These are phyloP conservation scores for Podaxis pistillaris DNA, from an alignment of 768 basidiomycete species.

Conservation along the genomic window DNA sequence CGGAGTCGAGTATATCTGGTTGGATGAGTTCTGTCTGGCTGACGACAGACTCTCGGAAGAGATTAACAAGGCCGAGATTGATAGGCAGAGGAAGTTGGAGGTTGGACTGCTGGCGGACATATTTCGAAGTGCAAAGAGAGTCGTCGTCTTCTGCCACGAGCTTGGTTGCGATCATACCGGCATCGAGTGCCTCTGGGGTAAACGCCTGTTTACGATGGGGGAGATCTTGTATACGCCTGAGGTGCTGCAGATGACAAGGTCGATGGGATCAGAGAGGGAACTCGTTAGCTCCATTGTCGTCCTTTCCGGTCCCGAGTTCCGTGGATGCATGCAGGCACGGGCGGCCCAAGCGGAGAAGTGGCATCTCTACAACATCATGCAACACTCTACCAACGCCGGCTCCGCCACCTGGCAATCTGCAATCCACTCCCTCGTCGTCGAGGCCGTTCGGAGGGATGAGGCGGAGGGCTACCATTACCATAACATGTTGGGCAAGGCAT, in stretches of 20 bases:
- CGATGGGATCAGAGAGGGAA: neutral
- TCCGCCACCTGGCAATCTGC: conserved; percentile 20
- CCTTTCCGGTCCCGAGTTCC: conserved; percentile 4
- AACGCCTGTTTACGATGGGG: conserved; percentile 11
- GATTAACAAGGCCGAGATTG: neutral
- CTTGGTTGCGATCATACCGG: conserved; percentile 5
- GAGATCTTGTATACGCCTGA: conserved; percentile 7
- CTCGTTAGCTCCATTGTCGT: neutral
- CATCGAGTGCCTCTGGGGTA: conserved; percentile 6
- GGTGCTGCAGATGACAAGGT: conserved; percentile 9
- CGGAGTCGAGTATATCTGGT: conserved; percentile 9
- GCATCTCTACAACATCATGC: conserved; percentile 23
- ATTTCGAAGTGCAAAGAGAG: conserved; percentile 7
- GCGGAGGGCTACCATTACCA: conserved; percentile 17
- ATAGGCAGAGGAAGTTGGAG: neutral
- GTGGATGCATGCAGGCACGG: conserved; percentile 5
- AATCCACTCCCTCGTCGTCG: conserved; percentile 24
- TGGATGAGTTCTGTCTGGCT: conserved; percentile 13
- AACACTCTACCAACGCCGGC: conserved; percentile 20
- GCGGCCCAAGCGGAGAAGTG: conserved; percentile 15
- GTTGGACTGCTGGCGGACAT: conserved; percentile 10
- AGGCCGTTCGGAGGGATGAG: conserved; percentile 23
- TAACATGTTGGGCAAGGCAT: conserved; percentile 21
- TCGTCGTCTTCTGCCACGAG: conserved; percentile 11
- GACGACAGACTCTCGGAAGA: neutral